Conservation (phyloP, 352 stramenopile genomes). For the Globisporangium canariense region DNA sequence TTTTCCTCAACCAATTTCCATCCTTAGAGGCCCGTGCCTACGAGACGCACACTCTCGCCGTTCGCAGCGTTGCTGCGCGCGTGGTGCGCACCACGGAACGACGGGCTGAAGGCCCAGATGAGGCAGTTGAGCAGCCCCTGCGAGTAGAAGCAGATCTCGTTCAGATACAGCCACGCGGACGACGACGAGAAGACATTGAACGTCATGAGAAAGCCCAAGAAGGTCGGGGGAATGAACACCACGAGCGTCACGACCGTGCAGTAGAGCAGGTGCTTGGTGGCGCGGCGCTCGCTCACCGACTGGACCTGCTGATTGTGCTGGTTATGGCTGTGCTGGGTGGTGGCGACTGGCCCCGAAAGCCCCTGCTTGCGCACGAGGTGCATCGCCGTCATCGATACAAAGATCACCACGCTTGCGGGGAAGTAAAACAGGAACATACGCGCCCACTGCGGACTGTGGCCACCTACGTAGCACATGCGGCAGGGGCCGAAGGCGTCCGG, state of each 20-base stretch:
- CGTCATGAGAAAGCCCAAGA: constrained; percentile 35
- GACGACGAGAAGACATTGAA: constrained; percentile 35
- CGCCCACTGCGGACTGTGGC: constrained; percentile 52
- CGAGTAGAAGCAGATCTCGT: constrained; percentile 62
- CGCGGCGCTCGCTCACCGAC: constrained; percentile 38
- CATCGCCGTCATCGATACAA: constrained; percentile 32
- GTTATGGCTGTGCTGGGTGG: neutral
- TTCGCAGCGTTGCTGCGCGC: constrained; percentile 14
- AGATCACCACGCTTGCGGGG: constrained; percentile 35
- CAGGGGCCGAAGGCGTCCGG: constrained; percentile 59
- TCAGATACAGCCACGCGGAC: constrained; percentile 46
- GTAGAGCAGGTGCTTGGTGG: constrained; percentile 42
- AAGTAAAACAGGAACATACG: constrained; percentile 60
- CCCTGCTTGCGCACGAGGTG: constrained; percentile 25
- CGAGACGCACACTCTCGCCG: constrained; percentile 7
- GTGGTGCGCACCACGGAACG: constrained; percentile 40
- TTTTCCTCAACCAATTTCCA: neutral
- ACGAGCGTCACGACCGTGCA: constrained; percentile 42
- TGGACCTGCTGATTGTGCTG: constrained; percentile 1
- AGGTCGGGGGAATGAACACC: constrained; percentile 37
- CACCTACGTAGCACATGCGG: constrained; percentile 38
- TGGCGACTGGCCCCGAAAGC: neutral
- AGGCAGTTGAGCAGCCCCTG: constrained; percentile 56
- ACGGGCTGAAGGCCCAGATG: constrained; percentile 59
- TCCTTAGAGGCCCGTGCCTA: neutral